phyloP scores from a whole-genome alignment of 345 rosid genomes.

The Moricandia moricandioides region DNA sequence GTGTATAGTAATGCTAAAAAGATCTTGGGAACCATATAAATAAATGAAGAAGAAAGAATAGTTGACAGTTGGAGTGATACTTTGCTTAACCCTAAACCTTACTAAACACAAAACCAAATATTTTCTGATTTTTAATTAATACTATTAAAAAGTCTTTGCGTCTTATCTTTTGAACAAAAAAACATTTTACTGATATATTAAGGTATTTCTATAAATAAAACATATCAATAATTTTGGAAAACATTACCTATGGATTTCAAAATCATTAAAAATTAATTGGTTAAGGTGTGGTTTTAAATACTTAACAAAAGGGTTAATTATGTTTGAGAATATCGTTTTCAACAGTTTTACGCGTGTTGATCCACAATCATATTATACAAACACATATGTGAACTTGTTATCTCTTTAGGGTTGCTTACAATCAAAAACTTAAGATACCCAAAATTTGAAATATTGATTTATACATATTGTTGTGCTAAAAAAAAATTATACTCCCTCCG shows the following conservation, averaged over 20 bases:
- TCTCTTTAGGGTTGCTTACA: neutral
- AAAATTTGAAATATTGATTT: neutral
- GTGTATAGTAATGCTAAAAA: conserved; percentile 7
- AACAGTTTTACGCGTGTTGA: neutral
- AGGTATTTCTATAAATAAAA: too few relatives aligned
- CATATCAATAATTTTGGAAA: too few relatives aligned
- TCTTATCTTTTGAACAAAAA: too few relatives aligned
- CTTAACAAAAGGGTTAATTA: neutral
- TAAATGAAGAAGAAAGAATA: conserved; percentile 19
- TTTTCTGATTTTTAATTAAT: too few relatives aligned
- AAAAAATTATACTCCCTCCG: too few relatives aligned
- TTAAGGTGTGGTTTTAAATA: neutral
- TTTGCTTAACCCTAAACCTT: conserved; percentile 9
- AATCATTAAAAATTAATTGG: too few relatives aligned
- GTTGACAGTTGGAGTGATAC: neutral
- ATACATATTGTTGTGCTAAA: too few relatives aligned
- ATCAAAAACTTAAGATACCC: neutral
- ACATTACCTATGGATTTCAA: too few relatives aligned
- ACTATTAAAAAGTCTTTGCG: too few relatives aligned
- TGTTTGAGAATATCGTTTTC: neutral
- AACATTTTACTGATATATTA: too few relatives aligned
- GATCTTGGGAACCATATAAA: neutral
- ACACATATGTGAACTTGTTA: neutral
- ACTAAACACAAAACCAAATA: too few relatives aligned
- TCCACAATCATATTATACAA: neutral